Evolutionary conservation across 768 basidiomycete species (phyloP).

Genomic region (Tephrocybe rancida): DNA sequence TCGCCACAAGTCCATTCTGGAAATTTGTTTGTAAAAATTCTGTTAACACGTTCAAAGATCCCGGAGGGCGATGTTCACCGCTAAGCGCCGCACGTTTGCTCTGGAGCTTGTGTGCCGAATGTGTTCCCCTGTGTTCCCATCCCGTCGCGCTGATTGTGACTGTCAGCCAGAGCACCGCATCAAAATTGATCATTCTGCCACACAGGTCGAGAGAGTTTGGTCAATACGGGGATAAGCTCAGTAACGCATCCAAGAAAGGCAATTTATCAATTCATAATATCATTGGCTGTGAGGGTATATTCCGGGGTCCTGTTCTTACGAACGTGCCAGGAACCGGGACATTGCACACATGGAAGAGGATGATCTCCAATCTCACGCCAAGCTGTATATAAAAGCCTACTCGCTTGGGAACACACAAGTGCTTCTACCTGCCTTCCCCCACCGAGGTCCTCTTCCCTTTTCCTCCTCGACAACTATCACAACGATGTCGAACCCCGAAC

Average conservation of each 20-base stretch:
- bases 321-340: conserved; percentile 30
- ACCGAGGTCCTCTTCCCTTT: conserved; percentile 5
- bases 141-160: not conserved
- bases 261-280: conserved; percentile 9
- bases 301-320: conserved; percentile 17
- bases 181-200: not conserved
- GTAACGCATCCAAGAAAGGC: conserved; percentile 7
- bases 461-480: conserved; percentile 2
- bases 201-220: not conserved
- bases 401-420: not conserved
- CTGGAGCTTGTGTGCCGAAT: not conserved
- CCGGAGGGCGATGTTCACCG: not conserved
- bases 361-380: conserved; percentile 8
- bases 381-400: too few relatives aligned
- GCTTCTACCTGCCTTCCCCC: conserved; percentile 1
- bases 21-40: too few relatives aligned
- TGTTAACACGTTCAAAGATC: too few relatives aligned
- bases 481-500: conserved; percentile 37
- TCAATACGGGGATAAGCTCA: not conserved
- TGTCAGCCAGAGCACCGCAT: not conserved
- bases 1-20: too few relatives aligned
- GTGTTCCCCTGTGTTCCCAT: not conserved
- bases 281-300: conserved; percentile 31
- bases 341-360: conserved; percentile 4
- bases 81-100: not conserved